Base-by-base conservation (phyloP, 345 rosid genomes). In the Cochlearia excelsa region DNA sequence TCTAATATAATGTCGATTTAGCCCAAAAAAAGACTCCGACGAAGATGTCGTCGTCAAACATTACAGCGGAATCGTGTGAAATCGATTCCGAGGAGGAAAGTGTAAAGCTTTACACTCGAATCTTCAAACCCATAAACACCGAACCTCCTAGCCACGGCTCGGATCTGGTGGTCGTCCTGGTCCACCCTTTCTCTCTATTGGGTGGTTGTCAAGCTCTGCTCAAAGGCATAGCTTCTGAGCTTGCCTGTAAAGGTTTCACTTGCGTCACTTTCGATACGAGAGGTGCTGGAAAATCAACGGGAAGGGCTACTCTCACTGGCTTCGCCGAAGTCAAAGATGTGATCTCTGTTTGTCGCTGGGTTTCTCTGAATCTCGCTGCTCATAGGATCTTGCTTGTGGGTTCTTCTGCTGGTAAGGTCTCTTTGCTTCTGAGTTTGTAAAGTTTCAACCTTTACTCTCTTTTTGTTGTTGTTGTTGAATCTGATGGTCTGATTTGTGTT, bases 211-310 rank as follows among this genome's bases (percentile, higher is more conserved):
- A 89, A 58, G 84, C 60, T 44, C 82, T 89, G 28, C 69, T 90
- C 62, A 78, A 57, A 67, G 96, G 97, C 49, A 85, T 93, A 23
- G 92, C 96, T 4, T 71, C 76, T 72, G 81, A 81, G 37, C 39
- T 93, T 44, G 88, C 90, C 1, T 72, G 37, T 3, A 82, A 75
- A 9, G 95, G 96, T 33, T 83, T 67, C 68, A 60, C 26, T 11
- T 76, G 96, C 40, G 88, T 84, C 39, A 90, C 97, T 37, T 93
- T 89, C 66, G 99, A 93, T 63, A 89, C 89, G 72, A 84, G 96
- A 78, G 95, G 99, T 26, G 97, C 80, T 9, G 90, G 96, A 1
- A 81, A 75, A 75, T 90, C 99, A 33, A 84, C 95, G 1, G 96
- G 96, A 16, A 81, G 56, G 46, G 77, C 99, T 73, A 87, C 99